phyloP scores from a whole-genome alignment of 495 filamentous ascomycete genomes.

The Pyronema domesticum region DNA sequence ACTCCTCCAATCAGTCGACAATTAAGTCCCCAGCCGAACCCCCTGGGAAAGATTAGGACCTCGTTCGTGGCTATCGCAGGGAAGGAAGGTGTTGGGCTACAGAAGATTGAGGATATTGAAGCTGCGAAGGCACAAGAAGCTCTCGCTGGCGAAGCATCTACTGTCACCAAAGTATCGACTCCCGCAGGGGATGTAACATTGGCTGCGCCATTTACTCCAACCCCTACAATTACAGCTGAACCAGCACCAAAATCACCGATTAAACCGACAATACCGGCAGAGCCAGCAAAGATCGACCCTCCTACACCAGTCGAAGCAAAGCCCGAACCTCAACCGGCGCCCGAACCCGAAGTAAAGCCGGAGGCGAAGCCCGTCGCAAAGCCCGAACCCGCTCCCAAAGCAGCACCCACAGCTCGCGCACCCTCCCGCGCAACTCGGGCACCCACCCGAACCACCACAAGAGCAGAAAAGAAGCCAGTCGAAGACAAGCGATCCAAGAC shows the following conservation, averaged over 20 bases:
- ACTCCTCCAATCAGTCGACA: constrained; percentile 12
- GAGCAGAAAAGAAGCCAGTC: constrained; percentile 5
- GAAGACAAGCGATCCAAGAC: constrained; percentile 8
- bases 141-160: constrained; percentile 2
- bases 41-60: constrained; percentile 14
- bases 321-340: constrained; percentile 5
- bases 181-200: constrained; percentile 1
- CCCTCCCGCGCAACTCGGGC: background rate
- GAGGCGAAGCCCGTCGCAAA: too few species aligned
- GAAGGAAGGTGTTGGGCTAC: constrained; percentile 15
- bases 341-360: background rate
- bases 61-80: constrained; percentile 21
- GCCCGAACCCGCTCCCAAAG: too few species aligned
- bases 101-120: constrained; percentile 9
- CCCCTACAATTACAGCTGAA: background rate
- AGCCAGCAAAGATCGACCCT: constrained; percentile 3
- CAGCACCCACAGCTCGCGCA: background rate
- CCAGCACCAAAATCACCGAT: background rate
- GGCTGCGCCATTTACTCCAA: constrained; percentile 1
- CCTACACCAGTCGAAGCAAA: background rate
- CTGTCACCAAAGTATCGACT: constrained; percentile 6
- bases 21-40: constrained; percentile 16
- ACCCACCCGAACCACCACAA: background rate
- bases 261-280: constrained; percentile 1
- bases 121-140: background rate